Evolutionary conservation across 2,329 filamentous ascomycete species (phyloP), one percentile per base, ranked within the genome.

Genomic region (Gliomastix tumulicola): DNA sequence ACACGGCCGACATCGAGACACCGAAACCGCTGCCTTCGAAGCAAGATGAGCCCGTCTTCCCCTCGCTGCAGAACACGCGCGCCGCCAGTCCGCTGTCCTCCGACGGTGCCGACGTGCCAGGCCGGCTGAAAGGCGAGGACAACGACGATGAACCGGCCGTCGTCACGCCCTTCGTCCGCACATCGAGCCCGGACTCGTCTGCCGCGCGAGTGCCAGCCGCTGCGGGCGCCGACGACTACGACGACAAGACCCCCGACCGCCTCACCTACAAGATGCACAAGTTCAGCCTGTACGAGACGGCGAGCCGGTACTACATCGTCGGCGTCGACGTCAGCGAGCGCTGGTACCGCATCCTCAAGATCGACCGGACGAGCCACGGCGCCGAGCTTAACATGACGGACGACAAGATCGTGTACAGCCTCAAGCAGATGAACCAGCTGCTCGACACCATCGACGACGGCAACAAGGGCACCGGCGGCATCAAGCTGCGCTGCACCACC

Each of bases 281-380:
- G 53, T 97, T 95, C 60, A 92, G 86, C n/a, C 66, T 98, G 17
- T 97, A 98, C 60, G 92, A 98, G 65, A 98, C 92, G 4, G 85
- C 87, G 11, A 88, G 82, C 38, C 78, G 88, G 36, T 98, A 92
- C 60, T 98, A 96, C 58, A 83, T 98, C 45, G 88, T 97, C 15
- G 92, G 92, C 12, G 84, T 86, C 35, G 92, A 98, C 55, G 79
- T 95, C 38, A 82, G 88, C 47, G 92, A 97, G 58, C 83, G 78
- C 50, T 79, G 84, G 19, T 97, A 92, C 59, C 81, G 89, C 35
- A 88, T 98, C 39, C 66, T 98, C 54, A 96, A 97, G 60, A 94
- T 98, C 49, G 90, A 97, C 56, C 80, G 92, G 32, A 95, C 87
- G 6, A 81, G 82, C 20, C 85, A 89, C 34, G 53, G 85, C 71